Evolutionary conservation across 2,329 filamentous ascomycete genomes (phyloP).

Genomic region (Penicillium sp.): DNA sequence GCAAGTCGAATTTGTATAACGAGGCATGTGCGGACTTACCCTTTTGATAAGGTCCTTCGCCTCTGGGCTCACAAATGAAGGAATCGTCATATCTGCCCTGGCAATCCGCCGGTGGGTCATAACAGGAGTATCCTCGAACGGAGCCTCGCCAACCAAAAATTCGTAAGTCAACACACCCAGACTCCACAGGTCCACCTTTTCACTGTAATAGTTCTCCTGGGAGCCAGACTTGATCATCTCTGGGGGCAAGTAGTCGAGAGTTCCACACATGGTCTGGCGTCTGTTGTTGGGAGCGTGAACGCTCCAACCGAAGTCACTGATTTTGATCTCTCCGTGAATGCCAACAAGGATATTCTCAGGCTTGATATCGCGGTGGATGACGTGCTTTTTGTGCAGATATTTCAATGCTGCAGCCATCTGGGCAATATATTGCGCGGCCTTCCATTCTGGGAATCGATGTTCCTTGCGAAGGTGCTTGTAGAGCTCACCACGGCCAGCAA

Average conservation of each 20-base stretch:
- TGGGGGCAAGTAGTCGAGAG: constrained; percentile 91
- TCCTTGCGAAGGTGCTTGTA: constrained; percentile 82
- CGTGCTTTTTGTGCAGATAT: constrained; percentile 93
- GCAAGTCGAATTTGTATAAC: background rate
- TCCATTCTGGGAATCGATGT: constrained; percentile 77
- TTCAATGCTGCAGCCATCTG: constrained; percentile 87
- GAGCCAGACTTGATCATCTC: constrained; percentile 89
- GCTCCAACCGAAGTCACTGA: constrained; percentile 97
- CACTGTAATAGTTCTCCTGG: constrained; percentile 82
- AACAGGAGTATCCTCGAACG: constrained; percentile 90
- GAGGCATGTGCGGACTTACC: constrained; percentile 46
- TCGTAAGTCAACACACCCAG: constrained; percentile 93
- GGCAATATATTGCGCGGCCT: constrained; percentile 79
- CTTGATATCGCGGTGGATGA: constrained; percentile 97
- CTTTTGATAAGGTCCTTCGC: constrained; percentile 88
- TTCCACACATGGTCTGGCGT: constrained; percentile 92
- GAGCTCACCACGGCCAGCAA: constrained; percentile 77
- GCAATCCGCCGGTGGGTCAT: constrained; percentile 92
- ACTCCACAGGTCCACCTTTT: constrained; percentile 96
- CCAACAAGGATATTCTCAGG: constrained; percentile 95
- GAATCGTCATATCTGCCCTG: constrained; percentile 86
- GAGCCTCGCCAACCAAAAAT: constrained; percentile 91
- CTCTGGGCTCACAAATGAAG: constrained; percentile 83
- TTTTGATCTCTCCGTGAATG: constrained; percentile 96
- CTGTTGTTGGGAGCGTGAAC: constrained; percentile 95